Conservation (phyloP, 805 yeast genomes). For the Brettanomyces custersianus region DNA sequence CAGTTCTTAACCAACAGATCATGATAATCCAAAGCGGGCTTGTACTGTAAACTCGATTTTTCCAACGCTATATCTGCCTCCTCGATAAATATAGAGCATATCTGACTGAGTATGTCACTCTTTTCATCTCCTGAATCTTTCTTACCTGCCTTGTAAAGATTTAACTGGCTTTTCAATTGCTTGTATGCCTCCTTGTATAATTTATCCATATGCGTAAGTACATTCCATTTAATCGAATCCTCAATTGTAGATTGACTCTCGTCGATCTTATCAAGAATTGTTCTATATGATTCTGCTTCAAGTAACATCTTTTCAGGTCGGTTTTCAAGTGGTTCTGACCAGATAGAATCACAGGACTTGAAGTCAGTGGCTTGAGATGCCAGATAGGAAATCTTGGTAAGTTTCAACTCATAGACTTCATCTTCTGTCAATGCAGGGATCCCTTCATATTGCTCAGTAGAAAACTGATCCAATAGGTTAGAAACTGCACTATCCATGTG, state of each 20-base stretch:
- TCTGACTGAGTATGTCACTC: constrained; percentile 22
- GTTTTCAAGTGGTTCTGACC: constrained; percentile 27
- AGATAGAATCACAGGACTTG: constrained; percentile 21
- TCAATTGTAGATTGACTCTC: constrained; percentile 5
- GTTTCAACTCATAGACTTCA: constrained; percentile 21
- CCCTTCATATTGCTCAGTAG: constrained; percentile 12
- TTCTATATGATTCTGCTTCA: constrained; percentile 36
- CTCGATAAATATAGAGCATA: constrained; percentile 37
- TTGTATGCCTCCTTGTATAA: constrained; percentile 33
- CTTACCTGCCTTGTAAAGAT: constrained; percentile 11
- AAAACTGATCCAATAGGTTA: constrained; percentile 9
- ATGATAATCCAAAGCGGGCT: constrained; percentile 24
- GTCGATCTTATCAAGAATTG: constrained; percentile 29
- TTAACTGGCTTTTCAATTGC: constrained; percentile 16
- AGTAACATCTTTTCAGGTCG: constrained; percentile 30
- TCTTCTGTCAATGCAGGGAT: constrained; percentile 19
- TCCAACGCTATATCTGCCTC: constrained; percentile 46
- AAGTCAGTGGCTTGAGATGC: constrained; percentile 24
- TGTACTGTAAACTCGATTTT: constrained; percentile 28
- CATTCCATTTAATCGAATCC: constrained; percentile 28
- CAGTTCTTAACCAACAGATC: constrained; percentile 29
- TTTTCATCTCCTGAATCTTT: constrained; percentile 12
- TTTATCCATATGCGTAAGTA: constrained; percentile 29
- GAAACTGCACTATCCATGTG: constrained; percentile 11
- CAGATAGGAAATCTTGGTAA: constrained; percentile 22